Conservation (phyloP, 129 eudicot genomes). For the Lonicera japonica region DNA sequence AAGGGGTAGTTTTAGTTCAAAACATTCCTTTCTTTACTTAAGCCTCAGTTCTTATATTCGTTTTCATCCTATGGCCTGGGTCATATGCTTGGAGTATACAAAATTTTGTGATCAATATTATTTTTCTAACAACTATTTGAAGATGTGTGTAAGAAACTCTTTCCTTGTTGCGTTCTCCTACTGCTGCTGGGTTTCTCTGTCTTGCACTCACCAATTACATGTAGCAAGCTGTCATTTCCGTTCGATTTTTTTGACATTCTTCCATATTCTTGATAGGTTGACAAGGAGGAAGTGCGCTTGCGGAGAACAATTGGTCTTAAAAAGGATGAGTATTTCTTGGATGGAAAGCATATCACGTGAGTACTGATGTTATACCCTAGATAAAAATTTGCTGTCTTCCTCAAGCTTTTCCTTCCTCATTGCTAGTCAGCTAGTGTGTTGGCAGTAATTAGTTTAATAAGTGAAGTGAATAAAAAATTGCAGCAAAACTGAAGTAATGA, state of each 20-base stretch:
- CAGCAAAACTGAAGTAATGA: conserved; percentile 98
- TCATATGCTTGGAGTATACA: too few relatives aligned
- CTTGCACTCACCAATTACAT: not conserved
- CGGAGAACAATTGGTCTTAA: conserved; percentile 89
- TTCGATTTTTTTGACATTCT: not conserved
- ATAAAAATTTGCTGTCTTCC: not conserved
- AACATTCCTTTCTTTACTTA: too few relatives aligned
- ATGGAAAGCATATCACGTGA: conserved; percentile 99
- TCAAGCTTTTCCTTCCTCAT: not conserved
- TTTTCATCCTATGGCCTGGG: too few relatives aligned
- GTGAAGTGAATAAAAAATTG: conserved; percentile 20
- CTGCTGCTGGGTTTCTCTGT: not conserved
- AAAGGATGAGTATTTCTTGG: conserved; percentile 92
- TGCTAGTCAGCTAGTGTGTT: not conserved
- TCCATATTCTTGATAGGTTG: conserved; percentile 59
- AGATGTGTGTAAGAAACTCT: too few relatives aligned
- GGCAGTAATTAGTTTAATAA: not conserved
- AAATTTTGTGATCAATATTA: too few relatives aligned
- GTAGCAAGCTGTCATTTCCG: not conserved
- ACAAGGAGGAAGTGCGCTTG: conserved; percentile 93
- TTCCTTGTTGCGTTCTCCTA: too few relatives aligned
- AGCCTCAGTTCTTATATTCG: too few relatives aligned
- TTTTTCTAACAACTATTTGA: too few relatives aligned
- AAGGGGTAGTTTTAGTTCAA: too few relatives aligned
- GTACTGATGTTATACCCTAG: conserved; percentile 15